A percentile compares a stretch with the other conserved stretches of the same genome.
These are phyloP conservation scores for Mortierella sp. DNA, from an alignment of 371 early-diverging fungal genomes.

Conservation along the genomic window DNA sequence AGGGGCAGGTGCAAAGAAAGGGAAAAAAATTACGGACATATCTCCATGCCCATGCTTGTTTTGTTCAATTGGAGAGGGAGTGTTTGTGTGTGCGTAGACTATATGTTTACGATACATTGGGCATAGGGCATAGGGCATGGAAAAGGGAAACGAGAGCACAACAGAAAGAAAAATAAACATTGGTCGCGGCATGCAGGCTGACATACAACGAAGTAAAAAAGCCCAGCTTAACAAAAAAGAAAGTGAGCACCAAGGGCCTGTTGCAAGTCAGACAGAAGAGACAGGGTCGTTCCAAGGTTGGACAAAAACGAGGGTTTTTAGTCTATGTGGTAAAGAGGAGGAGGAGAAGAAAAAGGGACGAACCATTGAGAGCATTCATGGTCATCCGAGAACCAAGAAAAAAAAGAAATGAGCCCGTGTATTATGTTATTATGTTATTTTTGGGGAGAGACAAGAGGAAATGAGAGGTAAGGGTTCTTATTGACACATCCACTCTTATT, in stretches of 20 bases:
- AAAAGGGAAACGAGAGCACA: not conserved
- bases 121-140: too few relatives aligned
- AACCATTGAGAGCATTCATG: conserved; percentile 9
- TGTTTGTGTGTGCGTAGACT: too few relatives aligned
- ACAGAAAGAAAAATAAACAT: not conserved
- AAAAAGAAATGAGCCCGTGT: conserved; percentile 5
- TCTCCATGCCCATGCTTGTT: too few relatives aligned
- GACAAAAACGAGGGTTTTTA: not conserved
- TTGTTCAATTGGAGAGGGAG: too few relatives aligned
- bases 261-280: not conserved
- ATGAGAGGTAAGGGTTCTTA: not conserved
- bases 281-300: conserved; percentile 6
- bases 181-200: conserved; percentile 5
- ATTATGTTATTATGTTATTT: not conserved
- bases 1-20: too few relatives aligned
- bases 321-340: not conserved
- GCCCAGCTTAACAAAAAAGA: conserved; percentile 4
- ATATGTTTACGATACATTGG: too few relatives aligned
- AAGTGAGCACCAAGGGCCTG: not conserved
- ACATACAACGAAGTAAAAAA: conserved; percentile 3
- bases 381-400: not conserved
- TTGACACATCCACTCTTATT: too few relatives aligned
- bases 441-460: not conserved
- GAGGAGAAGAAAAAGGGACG: not conserved
- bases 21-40: too few relatives aligned